Evolutionary conservation across 176 grass and related monocot genomes (phyloP).

Genomic region (Melocanna baccifera): DNA sequence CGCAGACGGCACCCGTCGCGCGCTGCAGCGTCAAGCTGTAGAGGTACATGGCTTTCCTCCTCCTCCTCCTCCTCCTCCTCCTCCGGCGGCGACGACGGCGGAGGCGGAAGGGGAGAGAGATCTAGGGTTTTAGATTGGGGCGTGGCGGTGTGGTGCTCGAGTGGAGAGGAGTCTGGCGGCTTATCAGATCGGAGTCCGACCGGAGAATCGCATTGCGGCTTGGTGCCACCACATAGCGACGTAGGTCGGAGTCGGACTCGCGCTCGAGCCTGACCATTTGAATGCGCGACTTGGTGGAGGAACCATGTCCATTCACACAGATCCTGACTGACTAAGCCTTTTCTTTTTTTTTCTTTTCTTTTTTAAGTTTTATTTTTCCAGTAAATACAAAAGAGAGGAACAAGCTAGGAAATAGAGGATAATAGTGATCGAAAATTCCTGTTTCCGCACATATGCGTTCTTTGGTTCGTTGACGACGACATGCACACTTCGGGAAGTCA

Average conservation of each 20-base stretch:
- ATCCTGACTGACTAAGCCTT: too few species aligned
- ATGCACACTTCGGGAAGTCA: too few species aligned
- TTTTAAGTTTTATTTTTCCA: too few species aligned
- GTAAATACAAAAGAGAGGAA: too few species aligned
- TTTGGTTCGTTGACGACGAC: too few species aligned
- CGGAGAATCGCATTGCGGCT: not conserved
- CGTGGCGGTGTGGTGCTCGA: not conserved
- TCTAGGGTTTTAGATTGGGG: constrained; percentile 46
- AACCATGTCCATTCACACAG: too few species aligned
- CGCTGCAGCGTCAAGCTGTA: constrained; percentile 87
- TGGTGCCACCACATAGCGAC: not conserved
- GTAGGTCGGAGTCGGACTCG: not conserved
- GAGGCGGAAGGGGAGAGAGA: not conserved
- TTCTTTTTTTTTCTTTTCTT: too few species aligned
- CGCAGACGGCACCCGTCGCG: constrained; percentile 72
- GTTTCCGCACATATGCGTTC: too few species aligned
- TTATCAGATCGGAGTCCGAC: constrained; percentile 2
- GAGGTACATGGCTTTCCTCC: constrained; percentile 55
- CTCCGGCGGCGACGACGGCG: not conserved
- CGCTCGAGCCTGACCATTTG: not conserved
- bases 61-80: constrained; percentile 6
- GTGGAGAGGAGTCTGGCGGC: not conserved
- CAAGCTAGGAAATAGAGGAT: too few species aligned
- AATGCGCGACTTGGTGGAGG: not conserved
- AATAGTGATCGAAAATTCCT: too few species aligned